Percentiles rank a stretch among this genome's conserved stretches.
Evolutionary conservation across 306 rosid genomes (phyloP).

Genomic region (Malus asiatica): DNA sequence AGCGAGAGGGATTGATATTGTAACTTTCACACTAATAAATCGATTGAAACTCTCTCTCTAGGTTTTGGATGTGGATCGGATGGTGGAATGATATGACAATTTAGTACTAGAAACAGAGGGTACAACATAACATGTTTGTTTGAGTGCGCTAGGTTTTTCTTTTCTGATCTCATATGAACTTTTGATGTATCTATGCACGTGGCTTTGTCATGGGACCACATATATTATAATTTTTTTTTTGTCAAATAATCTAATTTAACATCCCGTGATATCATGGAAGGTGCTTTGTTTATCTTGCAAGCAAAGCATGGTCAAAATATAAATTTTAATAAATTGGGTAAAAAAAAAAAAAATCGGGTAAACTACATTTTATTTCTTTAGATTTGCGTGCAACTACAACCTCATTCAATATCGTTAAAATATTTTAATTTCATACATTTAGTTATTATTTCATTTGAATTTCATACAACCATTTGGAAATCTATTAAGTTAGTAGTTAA

Average conservation of each 20-base stretch:
- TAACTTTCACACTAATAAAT: no score
- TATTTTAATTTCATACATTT: no score
- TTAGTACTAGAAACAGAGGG: background rate
- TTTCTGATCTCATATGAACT: slow-evolving; percentile 22
- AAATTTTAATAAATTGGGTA: no score
- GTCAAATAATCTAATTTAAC: background rate
- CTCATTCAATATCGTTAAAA: no score
- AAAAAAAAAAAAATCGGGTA: no score
- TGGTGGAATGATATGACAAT: background rate
- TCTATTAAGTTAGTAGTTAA: no score
- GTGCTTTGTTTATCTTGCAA: slow-evolving; percentile 13
- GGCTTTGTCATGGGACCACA: slow-evolving; percentile 46
- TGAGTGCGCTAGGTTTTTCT: slow-evolving; percentile 5
- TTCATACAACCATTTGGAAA: no score
- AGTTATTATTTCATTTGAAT: no score
- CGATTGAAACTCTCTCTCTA: background rate
- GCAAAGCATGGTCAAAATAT: background rate
- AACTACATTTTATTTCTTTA: no score
- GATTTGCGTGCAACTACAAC: no score
- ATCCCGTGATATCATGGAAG: background rate
- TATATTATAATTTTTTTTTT: background rate
- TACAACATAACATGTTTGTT: background rate
- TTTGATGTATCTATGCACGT: slow-evolving; percentile 55
- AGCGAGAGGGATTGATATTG: background rate
- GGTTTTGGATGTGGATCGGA: no score